Evolutionary conservation across 192 early-diverging fungal genomes (phyloP), one percentile per base, ranked within the genome.

Genomic region (Chytriomyces confervae): DNA sequence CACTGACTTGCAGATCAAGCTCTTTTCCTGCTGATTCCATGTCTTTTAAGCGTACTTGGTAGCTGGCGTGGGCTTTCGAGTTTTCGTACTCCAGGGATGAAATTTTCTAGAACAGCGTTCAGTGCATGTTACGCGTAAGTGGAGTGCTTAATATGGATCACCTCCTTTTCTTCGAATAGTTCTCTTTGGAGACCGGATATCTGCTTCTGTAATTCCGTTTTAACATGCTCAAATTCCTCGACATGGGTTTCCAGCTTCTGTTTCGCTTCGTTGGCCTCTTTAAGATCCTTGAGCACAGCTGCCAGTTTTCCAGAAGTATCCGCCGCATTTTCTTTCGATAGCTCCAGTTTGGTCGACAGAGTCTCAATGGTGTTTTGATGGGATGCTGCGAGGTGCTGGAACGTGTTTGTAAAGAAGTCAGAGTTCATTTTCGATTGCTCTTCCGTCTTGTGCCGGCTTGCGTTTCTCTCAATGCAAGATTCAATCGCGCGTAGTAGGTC

Each of bases 381-480:
- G 11, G 69, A 47, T 9, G 50, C 24, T 20, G 81, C 76, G 47
- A 90, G 79, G 0, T 75, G 65, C 49, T 85, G 82, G 9, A 90
- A 70, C 3, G 86, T 85, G 0, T 43, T 57, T 16, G 82, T 50
- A 7, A 87, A 80, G 57, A 86, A 71, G 20, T 83, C 73, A 7
- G 83, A 57, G 36, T 87, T 83, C 13, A 65, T 36, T 68, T 81
- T 78, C 24, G 80, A 49, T 57, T 76, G 64, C 16, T 73, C 57
- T 5, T 73, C 68, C 50, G 82, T 62, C n/a, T 83, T 75, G 45
- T 72, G 75, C 7, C 79, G 71, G 50, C 79, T 70, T 45, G 63
- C 72, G 53, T 90, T 90, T 24, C 85, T 82, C 53, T 88, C 86
- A 62, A 79, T 29, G 61, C 72, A 74, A 6, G 50, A 61, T 62